These are phyloP conservation scores for Blastobotrys elegans DNA, from an alignment of 1,139 yeast species.

Conservation along the genomic window DNA sequence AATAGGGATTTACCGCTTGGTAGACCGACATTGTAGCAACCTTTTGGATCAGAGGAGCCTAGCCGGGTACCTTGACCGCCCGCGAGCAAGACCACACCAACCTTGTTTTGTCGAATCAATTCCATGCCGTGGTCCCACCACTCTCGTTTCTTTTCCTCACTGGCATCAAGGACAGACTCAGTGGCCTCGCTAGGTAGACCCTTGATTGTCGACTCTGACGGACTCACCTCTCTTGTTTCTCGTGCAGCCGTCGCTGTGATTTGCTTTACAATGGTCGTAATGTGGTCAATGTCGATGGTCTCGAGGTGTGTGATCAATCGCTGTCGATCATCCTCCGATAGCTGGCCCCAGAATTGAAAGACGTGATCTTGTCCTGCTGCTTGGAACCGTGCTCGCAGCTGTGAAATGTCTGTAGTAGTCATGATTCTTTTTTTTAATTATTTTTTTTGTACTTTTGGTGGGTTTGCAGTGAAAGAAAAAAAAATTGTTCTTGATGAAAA, in stretches of 20 bases:
- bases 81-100: slow-evolving; percentile 87
- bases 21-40: slow-evolving; percentile 81
- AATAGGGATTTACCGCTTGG: slow-evolving; percentile 83
- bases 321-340: slow-evolving; percentile 28
- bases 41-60: slow-evolving; percentile 88
- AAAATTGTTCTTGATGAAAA: not conserved
- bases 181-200: slow-evolving; percentile 36
- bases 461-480: too few relatives aligned
- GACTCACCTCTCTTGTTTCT: slow-evolving; percentile 21
- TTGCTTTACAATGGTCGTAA: slow-evolving; percentile 25
- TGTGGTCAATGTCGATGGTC: slow-evolving; percentile 34
- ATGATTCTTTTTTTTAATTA: slow-evolving; percentile 11
- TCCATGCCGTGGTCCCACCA: slow-evolving; percentile 64
- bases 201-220: slow-evolving; percentile 28
- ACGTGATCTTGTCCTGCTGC: slow-evolving; percentile 42
- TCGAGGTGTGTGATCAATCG: slow-evolving; percentile 32
- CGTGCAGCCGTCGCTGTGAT: slow-evolving; percentile 10
- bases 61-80: slow-evolving; percentile 98
- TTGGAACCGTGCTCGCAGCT: slow-evolving; percentile 27
- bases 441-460: too few relatives aligned
- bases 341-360: slow-evolving; percentile 35
- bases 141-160: slow-evolving; percentile 20
- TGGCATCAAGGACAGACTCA: slow-evolving; percentile 33
- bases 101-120: slow-evolving; percentile 66
- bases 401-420: slow-evolving; percentile 24